Percentiles rank a stretch among this genome's conserved stretches.
These are phyloP conservation scores for Nannochloris sp. DNA, from an alignment of 139 green algal genomes.

Conservation along the genomic window DNA sequence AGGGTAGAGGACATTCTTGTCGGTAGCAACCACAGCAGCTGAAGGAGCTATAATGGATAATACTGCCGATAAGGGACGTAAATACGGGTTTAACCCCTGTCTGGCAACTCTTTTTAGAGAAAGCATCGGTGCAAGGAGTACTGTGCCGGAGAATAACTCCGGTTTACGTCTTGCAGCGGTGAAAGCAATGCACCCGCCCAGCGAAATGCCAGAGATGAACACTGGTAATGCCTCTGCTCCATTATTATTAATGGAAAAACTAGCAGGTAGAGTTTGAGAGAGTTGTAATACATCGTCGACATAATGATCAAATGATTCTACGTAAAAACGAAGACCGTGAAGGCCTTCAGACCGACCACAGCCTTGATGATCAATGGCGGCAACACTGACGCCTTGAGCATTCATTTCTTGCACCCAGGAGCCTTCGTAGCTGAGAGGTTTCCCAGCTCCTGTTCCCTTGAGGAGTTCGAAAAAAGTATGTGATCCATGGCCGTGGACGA, in stretches of 20 bases:
- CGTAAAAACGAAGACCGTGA: constrained; percentile 37
- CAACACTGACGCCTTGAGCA: constrained; percentile 43
- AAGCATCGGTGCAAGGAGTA: constrained; percentile 64
- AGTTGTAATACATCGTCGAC: constrained; percentile 53
- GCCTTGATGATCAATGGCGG: constrained; percentile 55
- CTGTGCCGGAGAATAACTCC: constrained; percentile 31
- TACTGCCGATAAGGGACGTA: constrained; percentile 30
- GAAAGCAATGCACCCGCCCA: constrained; percentile 63
- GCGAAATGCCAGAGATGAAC: constrained; percentile 49
- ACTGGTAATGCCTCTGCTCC: constrained; percentile 25
- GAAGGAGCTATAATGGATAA: constrained; percentile 36
- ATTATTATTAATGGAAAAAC: neutral
- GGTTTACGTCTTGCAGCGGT: constrained; percentile 21
- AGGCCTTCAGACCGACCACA: constrained; percentile 47
- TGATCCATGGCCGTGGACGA: constrained; percentile 55
- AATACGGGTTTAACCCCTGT: constrained; percentile 52
- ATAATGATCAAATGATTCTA: constrained; percentile 50
- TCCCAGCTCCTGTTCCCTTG: constrained; percentile 4
- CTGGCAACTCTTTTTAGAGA: constrained; percentile 48
- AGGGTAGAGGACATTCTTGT: constrained; percentile 38
- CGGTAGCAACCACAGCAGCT: constrained; percentile 22
- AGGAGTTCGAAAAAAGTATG: constrained; percentile 49
- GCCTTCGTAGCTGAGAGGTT: constrained; percentile 39
- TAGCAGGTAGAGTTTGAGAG: neutral
- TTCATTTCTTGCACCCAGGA: constrained; percentile 65